These are phyloP conservation scores for Akanthomyces dipterigenus DNA, from an alignment of 2,329 filamentous ascomycete species.

Conservation along the genomic window DNA sequence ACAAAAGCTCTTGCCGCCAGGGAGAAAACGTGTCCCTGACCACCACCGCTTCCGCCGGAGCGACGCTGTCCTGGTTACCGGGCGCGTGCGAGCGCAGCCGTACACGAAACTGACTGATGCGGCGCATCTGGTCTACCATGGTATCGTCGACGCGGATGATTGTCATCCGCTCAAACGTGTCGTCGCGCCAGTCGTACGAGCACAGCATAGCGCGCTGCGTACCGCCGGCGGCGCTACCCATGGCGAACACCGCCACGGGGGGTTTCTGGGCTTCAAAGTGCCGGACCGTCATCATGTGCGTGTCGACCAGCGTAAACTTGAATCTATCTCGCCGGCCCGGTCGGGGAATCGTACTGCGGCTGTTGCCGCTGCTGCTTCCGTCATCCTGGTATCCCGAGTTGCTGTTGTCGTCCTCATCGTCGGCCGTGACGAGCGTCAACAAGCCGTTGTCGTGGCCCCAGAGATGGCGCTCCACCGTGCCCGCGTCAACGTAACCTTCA, in stretches of 20 bases:
- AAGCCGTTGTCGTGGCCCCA: conserved; percentile 13
- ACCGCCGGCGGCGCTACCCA: conserved; percentile 37
- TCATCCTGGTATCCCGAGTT: background rate
- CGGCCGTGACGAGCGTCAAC: background rate
- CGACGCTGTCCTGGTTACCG: background rate
- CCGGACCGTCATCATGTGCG: conserved; percentile 35
- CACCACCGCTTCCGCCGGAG: background rate
- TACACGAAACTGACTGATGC: conserved; percentile 20
- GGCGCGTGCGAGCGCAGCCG: conserved; percentile 13
- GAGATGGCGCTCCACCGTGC: conserved; percentile 13
- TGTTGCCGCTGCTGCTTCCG: background rate
- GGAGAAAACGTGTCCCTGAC: background rate
- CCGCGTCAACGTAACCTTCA: conserved; percentile 13
- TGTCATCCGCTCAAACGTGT: conserved; percentile 23
- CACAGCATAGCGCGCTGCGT: conserved; percentile 39
- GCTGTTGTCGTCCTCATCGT: no score
- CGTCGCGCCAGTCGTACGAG: conserved; percentile 35
- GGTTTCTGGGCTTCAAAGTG: conserved; percentile 24
- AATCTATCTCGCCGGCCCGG: background rate
- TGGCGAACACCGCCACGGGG: conserved; percentile 35
- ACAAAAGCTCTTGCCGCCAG: background rate
- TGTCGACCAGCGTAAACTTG: conserved; percentile 33
- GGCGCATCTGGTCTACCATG: conserved; percentile 29
- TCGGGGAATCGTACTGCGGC: background rate
- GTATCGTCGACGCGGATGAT: conserved; percentile 34